Conservation (phyloP, 2,329 filamentous ascomycete species). For the Aureobasidium namibiae region DNA sequence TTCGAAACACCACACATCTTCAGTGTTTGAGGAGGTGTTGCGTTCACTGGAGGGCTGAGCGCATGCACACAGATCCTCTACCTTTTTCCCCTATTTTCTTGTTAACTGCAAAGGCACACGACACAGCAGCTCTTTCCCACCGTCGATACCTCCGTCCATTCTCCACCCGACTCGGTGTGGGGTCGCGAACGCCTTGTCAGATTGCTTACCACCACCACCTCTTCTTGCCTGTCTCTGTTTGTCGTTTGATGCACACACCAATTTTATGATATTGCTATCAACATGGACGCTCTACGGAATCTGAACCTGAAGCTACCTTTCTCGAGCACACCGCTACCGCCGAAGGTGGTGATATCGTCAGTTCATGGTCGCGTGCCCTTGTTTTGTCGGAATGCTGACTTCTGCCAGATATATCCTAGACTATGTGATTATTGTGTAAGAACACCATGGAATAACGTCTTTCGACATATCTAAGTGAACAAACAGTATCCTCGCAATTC, state of each 20-base stretch:
- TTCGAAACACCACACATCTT: conserved; percentile 3
- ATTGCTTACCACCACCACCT: background rate
- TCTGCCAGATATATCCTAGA: conserved; percentile 45
- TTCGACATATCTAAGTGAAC: background rate
- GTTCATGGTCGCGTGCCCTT: conserved; percentile 18
- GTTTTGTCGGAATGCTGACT: background rate
- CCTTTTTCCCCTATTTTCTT: background rate
- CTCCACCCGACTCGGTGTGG: background rate
- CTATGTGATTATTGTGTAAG: conserved; percentile 51
- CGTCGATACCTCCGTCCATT: background rate
- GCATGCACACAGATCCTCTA: background rate
- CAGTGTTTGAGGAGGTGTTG: background rate
- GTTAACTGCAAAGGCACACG: background rate
- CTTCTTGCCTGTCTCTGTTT: background rate
- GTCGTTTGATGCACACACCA: background rate
- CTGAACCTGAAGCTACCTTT: conserved; percentile 44
- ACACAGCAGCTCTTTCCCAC: background rate
- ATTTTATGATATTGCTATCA: background rate
- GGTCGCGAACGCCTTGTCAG: background rate
- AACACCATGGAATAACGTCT: background rate
- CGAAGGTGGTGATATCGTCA: conserved; percentile 46
- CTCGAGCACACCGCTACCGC: conserved; percentile 43
- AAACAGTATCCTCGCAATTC: conserved; percentile 41
- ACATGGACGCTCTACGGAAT: background rate
- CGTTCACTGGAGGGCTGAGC: background rate